Evolutionary conservation across 75 land plant genomes (phyloP), one percentile per base, ranked within the genome.

Genomic region (Chamaecyparis obtusa): DNA sequence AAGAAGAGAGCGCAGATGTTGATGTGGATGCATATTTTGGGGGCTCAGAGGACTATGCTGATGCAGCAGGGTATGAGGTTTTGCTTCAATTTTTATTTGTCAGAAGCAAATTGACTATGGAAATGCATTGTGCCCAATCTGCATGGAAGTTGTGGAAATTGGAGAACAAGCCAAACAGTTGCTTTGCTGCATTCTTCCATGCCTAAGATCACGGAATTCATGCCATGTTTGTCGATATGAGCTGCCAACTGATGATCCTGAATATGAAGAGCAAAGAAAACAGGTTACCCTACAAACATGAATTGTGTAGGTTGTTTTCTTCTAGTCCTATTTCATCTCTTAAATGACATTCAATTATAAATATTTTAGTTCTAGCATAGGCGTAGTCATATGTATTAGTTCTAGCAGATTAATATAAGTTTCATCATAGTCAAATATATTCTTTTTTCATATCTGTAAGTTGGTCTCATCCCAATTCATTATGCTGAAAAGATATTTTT

Each of bases 181-280:
- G 51, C 93, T 92, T 49, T 92, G 93, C 16, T 88, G 89, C 83
- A 88, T 88, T 87, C 81, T 86, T 37, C 89, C 89, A 30, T 88
- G 89, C 88, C 82, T 88, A 14, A 56, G 60, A 9, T 64, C 43
- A 21, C 36, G 89, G 55, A 88, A 87, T 69, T 87, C 89, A 30
- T 88, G 89, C 82, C 89, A 88, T 21, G 43, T 88, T 13, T 88
- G 89, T 39, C 49, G 89, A 32, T 88, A 87, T 35, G 89, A 88
- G 81, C 71, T 88, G 36, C 89, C 89, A 9, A 88, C 89, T 39
- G 89, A 88, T 74, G 89, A 88, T 54, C 89, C 89, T 21, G 90
- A 90, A 36, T 92, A 90, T 78, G 93, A 92, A 89, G 75, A 69
- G 32, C 88, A 74, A 43, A 86, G 44, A 54, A 51, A 51, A 84